Evolutionary conservation across 768 basidiomycete genomes (phyloP), one percentile per base, ranked within the genome.

Genomic region (Fomitopsis serialis): DNA sequence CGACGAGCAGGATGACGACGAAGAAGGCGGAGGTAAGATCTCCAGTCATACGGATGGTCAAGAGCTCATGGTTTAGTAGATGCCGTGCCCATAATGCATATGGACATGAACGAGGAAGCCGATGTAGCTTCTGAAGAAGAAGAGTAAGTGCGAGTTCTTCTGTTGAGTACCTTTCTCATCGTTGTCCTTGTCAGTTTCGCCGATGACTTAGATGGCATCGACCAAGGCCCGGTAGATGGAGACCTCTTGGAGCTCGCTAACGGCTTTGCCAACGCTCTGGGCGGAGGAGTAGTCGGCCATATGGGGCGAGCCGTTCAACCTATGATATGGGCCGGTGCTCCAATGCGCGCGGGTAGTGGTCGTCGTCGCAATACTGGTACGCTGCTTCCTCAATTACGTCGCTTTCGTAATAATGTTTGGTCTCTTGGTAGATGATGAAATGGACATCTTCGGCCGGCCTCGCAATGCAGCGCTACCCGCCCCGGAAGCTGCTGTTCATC

Each of bases 401-500:
- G n/a, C n/a, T n/a, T n/a, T n/a, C n/a, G n/a, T n/a, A n/a, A n/a
- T n/a, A n/a, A n/a, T n/a, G n/a, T n/a, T n/a, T n/a, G n/a, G n/a
- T 44, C 49, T 17, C 22, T 32, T 36, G 79, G 74, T 61, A 50
- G 78, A 80, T 29, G 85, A 86, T 45, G 79, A 78, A 54, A 54
- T 78, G 21, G 79, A 81, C 36, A 72, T 87, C 29, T 87, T 89
- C 58, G 87, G 87, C 32, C 74, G 86, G 46, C 61, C 78, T 42
- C 75, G 87, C 60, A 78, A 76, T 55, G 66, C 67, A 2, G 69
- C 77, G 29, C 64, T 77, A 10, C 72, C 79, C 22, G 77, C 78
- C n/a, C 75, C 81, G 23, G 89, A 91, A 60, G 74, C 85, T 15
- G 86, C 84, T 11, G 83, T 85, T 0, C 94, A 96, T 63, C 93